These are phyloP conservation scores for Prunella vulgaris DNA, from an alignment of 257 asterid genomes.

Conservation along the genomic window DNA sequence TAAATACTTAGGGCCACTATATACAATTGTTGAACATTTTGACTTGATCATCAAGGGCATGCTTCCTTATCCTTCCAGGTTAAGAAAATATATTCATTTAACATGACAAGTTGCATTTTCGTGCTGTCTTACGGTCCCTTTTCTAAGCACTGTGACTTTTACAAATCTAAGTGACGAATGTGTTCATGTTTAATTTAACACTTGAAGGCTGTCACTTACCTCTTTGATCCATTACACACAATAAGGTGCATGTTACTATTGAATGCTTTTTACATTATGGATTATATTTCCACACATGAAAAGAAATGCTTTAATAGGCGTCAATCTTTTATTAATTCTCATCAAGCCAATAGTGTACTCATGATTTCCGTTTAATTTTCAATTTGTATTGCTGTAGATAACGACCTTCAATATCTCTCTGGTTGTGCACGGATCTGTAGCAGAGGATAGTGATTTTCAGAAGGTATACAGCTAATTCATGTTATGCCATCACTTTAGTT, in stretches of 20 bases:
- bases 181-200: background rate
- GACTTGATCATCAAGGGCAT: background rate
- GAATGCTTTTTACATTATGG: constrained; percentile 16
- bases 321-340: background rate
- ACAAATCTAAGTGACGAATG: background rate
- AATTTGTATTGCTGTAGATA: constrained; percentile 48
- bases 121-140: background rate
- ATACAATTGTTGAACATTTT: background rate
- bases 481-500: background rate
- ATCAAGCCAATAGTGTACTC: background rate
- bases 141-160: background rate
- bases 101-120: background rate
- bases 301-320: background rate
- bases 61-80: constrained; percentile 7
- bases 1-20: background rate
- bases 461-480: constrained; percentile 47
- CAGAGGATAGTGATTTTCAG: constrained; percentile 77
- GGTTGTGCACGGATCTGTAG: constrained; percentile 83
- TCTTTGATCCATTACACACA: background rate
- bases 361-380: constrained; percentile 11
- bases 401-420: constrained; percentile 82
- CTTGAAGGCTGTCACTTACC: background rate
- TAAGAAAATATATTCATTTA: background rate
- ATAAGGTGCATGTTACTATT: constrained; percentile 7
- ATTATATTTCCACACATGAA: constrained; percentile 3